Conservation (phyloP, 78 protist genomes). For the Dictyostelium purpureum region DNA sequence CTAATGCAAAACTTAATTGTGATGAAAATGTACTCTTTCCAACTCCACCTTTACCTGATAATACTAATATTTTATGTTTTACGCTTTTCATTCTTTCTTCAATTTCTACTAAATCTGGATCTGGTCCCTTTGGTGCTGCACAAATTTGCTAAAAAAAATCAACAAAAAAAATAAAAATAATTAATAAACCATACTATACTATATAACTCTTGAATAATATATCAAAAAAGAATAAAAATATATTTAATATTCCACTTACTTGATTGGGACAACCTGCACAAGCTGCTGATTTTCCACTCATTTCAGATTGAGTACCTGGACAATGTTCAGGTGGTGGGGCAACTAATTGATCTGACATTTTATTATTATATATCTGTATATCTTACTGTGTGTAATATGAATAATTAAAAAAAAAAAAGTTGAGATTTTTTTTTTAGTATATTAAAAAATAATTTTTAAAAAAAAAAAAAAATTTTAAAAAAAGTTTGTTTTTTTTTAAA, state of each 20-base stretch:
- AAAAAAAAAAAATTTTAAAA: not conserved
- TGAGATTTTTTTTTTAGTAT: not conserved
- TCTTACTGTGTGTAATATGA: too few species aligned
- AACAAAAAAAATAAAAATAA: not conserved
- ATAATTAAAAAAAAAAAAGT: too few species aligned
- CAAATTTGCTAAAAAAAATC: conserved; percentile 58
- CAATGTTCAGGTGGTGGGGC: conserved; percentile 88
- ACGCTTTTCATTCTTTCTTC: conserved; percentile 75
- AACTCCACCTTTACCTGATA: conserved; percentile 99
- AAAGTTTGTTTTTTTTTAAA: not conserved
- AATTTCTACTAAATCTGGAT: conserved; percentile 85
- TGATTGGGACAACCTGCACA: conserved; percentile 98
- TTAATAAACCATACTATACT: too few species aligned
- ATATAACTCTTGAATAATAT: too few species aligned
- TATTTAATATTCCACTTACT: not conserved
- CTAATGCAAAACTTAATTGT: conserved; percentile 92
- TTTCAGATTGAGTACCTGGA: conserved; percentile 86
- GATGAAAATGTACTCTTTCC: conserved; percentile 98
- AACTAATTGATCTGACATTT: conserved; percentile 27
- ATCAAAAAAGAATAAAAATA: not conserved
- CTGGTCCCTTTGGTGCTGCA: conserved; percentile 90
- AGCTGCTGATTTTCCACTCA: conserved; percentile 92
- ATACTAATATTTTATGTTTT: conserved; percentile 92
- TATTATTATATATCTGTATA: not conserved
- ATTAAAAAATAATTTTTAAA: not conserved